Evolutionary conservation across 2,329 filamentous ascomycete genomes (phyloP).

Genomic region (Nemania serpens): DNA sequence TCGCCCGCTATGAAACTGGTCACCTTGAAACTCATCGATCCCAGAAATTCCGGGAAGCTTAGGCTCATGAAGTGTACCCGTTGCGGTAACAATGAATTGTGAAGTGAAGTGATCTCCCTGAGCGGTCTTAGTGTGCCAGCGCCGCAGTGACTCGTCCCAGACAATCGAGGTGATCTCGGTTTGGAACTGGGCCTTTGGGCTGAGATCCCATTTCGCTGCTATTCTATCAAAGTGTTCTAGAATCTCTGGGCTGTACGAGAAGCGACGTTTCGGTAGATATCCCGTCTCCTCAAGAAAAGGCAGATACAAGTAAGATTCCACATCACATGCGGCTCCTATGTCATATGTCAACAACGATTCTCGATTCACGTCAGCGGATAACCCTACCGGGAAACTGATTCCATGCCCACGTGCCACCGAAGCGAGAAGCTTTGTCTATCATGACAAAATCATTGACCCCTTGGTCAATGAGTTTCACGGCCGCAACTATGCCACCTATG

Average conservation of each 20-base stretch:
- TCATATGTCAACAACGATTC: neutral
- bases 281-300: constrained; percentile 2
- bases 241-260: constrained; percentile 3
- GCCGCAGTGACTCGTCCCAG: constrained; percentile 1
- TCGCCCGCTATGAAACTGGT: constrained; percentile 7
- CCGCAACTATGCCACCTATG: neutral
- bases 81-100: neutral
- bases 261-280: neutral
- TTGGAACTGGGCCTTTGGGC: neutral
- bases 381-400: neutral
- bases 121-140: neutral
- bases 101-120: neutral
- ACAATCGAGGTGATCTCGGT: neutral
- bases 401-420: neutral
- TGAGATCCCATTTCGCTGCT: neutral
- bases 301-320: constrained; percentile 6
- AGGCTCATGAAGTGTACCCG: constrained; percentile 2
- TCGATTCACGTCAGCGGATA: neutral
- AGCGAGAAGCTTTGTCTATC: neutral
- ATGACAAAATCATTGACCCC: neutral
- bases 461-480: neutral
- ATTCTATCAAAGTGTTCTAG: neutral
- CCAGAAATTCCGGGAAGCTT: neutral
- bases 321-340: constrained; percentile 1
- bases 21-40: neutral